phyloP scores from a whole-genome alignment of 441 rosid species.

The Gossypium gossypioides region DNA sequence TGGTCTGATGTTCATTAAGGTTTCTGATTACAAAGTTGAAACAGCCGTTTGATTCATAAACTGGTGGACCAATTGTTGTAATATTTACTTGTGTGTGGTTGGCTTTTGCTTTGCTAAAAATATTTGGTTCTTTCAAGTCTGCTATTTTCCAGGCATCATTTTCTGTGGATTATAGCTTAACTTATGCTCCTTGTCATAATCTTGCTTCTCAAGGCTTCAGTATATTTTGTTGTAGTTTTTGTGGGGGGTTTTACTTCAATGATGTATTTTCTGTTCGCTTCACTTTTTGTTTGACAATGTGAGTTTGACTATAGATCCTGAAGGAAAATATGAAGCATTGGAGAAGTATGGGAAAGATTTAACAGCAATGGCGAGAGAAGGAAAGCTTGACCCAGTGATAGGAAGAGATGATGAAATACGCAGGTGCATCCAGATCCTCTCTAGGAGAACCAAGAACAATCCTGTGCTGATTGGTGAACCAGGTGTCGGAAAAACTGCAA shows the following conservation, averaged over 20 bases:
- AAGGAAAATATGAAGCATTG: constrained; percentile 91
- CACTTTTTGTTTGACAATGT: neutral
- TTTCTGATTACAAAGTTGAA: constrained; percentile 2
- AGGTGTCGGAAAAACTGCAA: constrained; percentile 96
- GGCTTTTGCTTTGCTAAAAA: neutral
- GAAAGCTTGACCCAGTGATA: constrained; percentile 96
- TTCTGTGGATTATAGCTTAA: neutral
- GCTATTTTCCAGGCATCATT: neutral
- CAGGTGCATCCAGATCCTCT: constrained; percentile 86
- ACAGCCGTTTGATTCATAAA: neutral
- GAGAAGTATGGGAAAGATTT: constrained; percentile 96
- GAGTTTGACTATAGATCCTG: constrained; percentile 61
- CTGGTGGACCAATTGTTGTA: neutral
- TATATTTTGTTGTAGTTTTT: neutral
- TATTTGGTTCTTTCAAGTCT: neutral
- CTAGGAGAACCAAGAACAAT: constrained; percentile 93
- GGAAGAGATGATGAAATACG: constrained; percentile 97
- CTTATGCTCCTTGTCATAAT: neutral
- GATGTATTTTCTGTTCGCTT: neutral
- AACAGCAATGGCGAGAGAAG: constrained; percentile 89
- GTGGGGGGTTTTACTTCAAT: neutral
- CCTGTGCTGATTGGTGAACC: constrained; percentile 97
- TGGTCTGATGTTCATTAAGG: neutral
- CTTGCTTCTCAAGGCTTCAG: neutral
- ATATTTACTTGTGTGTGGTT: neutral